A percentile compares a stretch with the other conserved stretches of the same genome.
These are phyloP conservation scores for Hyparrhenia diplandra DNA, from an alignment of 176 grass and related monocot genomes.

Conservation along the genomic window DNA sequence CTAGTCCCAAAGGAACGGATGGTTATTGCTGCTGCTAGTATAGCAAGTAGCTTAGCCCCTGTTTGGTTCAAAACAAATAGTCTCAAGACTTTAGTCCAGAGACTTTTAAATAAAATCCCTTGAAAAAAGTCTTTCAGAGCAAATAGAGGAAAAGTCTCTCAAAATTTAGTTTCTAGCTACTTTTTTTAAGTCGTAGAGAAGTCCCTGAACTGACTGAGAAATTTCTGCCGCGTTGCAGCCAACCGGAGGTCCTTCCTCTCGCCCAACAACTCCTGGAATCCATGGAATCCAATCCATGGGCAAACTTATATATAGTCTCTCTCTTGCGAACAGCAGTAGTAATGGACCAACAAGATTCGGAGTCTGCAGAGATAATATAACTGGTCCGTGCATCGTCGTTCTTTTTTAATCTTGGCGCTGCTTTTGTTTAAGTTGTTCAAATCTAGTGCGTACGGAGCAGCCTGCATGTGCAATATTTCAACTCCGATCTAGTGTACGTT, in stretches of 20 bases:
- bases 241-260: not conserved
- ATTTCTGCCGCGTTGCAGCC: conserved; percentile 7
- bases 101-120: no score
- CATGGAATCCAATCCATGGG: conserved; percentile 33
- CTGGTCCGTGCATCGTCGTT: conserved; percentile 3
- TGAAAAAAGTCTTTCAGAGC: no score
- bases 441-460: not conserved
- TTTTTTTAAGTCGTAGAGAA: no score
- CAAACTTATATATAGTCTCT: conserved; percentile 6
- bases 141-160: no score
- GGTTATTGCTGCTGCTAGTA: not conserved
- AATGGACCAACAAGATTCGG: not conserved
- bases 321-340: not conserved
- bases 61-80: no score
- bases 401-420: not conserved
- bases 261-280: conserved; percentile 23
- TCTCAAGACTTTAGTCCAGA: no score
- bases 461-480: not conserved
- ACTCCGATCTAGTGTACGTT: not conserved
- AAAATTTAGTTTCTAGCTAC: no score
- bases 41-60: not conserved
- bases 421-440: conserved; percentile 16
- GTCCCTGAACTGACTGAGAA: no score
- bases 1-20: no score
- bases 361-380: not conserved